Conservation (phyloP, 2,329 filamentous ascomycete species). For the Xylariaceae sp. region DNA sequence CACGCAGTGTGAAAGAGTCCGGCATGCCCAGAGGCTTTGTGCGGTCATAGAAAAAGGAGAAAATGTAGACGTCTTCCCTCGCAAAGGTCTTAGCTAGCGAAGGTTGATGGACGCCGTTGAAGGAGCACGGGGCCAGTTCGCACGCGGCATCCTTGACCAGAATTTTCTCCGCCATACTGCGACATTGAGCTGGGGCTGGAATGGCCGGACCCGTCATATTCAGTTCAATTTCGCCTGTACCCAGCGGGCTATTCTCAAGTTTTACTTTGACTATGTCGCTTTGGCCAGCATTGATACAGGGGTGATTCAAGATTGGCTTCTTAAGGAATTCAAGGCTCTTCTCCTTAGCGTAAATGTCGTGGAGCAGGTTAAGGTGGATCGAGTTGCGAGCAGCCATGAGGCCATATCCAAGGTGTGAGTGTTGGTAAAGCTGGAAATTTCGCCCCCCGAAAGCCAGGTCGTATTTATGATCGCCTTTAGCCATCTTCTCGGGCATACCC, state of each 20-base stretch:
- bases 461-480: constrained; percentile 95
- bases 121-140: constrained; percentile 88
- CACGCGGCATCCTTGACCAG: constrained; percentile 86
- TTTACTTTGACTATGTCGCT: constrained; percentile 74
- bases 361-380: constrained; percentile 77
- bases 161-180: constrained; percentile 86
- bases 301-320: constrained; percentile 48
- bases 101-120: constrained; percentile 96
- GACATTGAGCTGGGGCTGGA: constrained; percentile 83
- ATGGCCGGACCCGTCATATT: constrained; percentile 86
- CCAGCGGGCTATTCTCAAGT: constrained; percentile 71
- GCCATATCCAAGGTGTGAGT: constrained; percentile 96
- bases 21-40: constrained; percentile 95
- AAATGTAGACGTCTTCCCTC: constrained; percentile 90
- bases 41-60: constrained; percentile 98
- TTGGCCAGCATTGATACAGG: constrained; percentile 81
- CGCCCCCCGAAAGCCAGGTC: constrained; percentile 87
- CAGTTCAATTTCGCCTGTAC: constrained; percentile 65
- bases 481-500: constrained; percentile 84
- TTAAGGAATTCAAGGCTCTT: constrained; percentile 51
- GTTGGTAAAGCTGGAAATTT: constrained; percentile 92
- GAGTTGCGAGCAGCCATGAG: constrained; percentile 93
- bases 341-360: constrained; percentile 69
- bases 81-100: constrained; percentile 90
- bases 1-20: constrained; percentile 90